A percentile compares a stretch with the other conserved stretches of the same genome.
Evolutionary conservation across 2,329 filamentous ascomycete species (phyloP).

Genomic region (Teratosphaeria pseudoeucalypti): DNA sequence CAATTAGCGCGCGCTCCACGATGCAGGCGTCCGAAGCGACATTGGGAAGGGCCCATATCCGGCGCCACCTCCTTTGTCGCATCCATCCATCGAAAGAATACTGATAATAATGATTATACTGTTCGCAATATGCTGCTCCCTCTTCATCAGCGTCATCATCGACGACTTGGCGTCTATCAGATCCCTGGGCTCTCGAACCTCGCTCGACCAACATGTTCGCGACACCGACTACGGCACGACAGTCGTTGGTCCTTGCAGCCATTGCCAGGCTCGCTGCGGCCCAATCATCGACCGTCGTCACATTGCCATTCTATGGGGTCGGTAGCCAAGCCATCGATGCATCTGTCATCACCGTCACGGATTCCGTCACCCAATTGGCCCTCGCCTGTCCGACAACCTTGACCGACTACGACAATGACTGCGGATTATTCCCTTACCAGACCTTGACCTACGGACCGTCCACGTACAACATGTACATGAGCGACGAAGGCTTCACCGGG

Average conservation of each 20-base stretch:
- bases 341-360: neutral
- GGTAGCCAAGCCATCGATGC: neutral
- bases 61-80: neutral
- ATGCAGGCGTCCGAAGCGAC: neutral
- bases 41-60: neutral
- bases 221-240: neutral
- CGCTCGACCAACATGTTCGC: neutral
- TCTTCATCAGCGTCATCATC: neutral
- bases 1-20: neutral
- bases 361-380: neutral
- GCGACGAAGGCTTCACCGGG: neutral
- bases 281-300: neutral
- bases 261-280: neutral
- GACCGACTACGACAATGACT: neutral
- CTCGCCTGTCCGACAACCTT: neutral
- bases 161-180: neutral
- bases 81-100: neutral
- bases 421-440: neutral
- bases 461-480: neutral
- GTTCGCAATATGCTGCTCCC: neutral
- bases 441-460: neutral
- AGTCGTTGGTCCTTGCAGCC: neutral
- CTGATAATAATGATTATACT: neutral
- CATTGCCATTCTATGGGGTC: neutral
- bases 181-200: neutral